phyloP scores from a whole-genome alignment of 768 basidiomycete species.

The Hemileccinum rubropunctum region DNA sequence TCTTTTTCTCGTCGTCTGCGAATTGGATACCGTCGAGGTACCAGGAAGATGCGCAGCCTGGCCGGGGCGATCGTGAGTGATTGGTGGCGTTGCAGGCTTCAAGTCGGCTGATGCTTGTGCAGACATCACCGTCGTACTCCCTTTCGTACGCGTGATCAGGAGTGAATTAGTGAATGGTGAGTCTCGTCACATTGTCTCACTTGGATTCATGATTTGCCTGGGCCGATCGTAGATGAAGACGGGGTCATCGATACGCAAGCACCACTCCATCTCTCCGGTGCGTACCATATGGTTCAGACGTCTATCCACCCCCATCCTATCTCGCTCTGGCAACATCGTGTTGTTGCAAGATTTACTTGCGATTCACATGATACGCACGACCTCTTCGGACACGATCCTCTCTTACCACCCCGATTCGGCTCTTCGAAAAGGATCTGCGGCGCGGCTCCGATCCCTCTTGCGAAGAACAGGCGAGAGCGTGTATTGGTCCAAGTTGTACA shows the following conservation, averaged over 20 bases:
- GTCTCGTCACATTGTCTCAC: too few species aligned
- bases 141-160: slow-evolving; percentile 34
- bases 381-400: slow-evolving; percentile 6
- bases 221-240: not conserved
- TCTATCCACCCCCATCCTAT: not conserved
- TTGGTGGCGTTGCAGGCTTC: not conserved
- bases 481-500: slow-evolving; percentile 9
- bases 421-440: not conserved
- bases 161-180: slow-evolving; percentile 6
- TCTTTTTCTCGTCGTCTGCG: slow-evolving; percentile 38
- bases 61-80: slow-evolving; percentile 47
- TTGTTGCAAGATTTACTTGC: slow-evolving; percentile 42
- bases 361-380: slow-evolving; percentile 43
- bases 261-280: slow-evolving; percentile 34
- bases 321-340: not conserved
- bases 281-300: not conserved
- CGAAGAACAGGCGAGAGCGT: slow-evolving; percentile 1
- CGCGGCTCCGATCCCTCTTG: slow-evolving; percentile 9
- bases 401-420: slow-evolving; percentile 8
- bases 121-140: slow-evolving; percentile 51
- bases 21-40: slow-evolving; percentile 63
- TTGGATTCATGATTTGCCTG: too few species aligned
- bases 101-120: slow-evolving; percentile 9
- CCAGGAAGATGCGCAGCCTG: slow-evolving; percentile 41
- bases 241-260: not conserved